Evolutionary conservation across 2,329 filamentous ascomycete genomes (phyloP), one percentile per base, ranked within the genome.

Genomic region (Chalara sp.): DNA sequence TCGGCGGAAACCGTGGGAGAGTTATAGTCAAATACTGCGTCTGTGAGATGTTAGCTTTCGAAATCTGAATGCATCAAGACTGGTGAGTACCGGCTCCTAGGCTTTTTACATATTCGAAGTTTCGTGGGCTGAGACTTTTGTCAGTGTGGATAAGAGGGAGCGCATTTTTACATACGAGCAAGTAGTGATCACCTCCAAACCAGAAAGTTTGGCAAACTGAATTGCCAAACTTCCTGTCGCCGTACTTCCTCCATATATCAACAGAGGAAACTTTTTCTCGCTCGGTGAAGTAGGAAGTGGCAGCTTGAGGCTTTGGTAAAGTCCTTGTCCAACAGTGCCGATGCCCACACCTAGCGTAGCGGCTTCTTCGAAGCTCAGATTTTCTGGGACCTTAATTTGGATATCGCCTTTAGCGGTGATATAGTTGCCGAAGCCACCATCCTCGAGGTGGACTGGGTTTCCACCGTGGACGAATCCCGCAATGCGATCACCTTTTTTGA

Each of bases 231-330:
- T 67, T 2, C 76, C 76, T 1, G 75, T 77, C 13, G 75, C 75
- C 2, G 73, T 76, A 39, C 70, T 73, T 6, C 70, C 75, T 44
- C 74, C 75, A 54, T 78, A 78, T 49, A 79, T 72, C 10, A 78
- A 59, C 13, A 78, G 57, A 0, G 71, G 65, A 41, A 68, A 59
- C 39, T 68, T 61, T 7, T 69, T 64, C n/a, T 65, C 63, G 32
- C 62, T 49, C 5, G 72, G 67, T 6, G 61, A 50, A 21, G 58
- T 66, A 1, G 81, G 80, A 3, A 79, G 63, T 0, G 72, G 68
- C 0, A 78, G 67, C 47, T 64, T 49, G 1, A 79, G 65, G 5
- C 61, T 59, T 52, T 75, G 70, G 62, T 76, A 78, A 5, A 79
- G 65, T 0, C 68, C 71, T 63, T 77, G 74, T 32, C 67, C 72